Conservation (phyloP, 192 early-diverging fungal species). For the Nowakowskiella sp. region DNA sequence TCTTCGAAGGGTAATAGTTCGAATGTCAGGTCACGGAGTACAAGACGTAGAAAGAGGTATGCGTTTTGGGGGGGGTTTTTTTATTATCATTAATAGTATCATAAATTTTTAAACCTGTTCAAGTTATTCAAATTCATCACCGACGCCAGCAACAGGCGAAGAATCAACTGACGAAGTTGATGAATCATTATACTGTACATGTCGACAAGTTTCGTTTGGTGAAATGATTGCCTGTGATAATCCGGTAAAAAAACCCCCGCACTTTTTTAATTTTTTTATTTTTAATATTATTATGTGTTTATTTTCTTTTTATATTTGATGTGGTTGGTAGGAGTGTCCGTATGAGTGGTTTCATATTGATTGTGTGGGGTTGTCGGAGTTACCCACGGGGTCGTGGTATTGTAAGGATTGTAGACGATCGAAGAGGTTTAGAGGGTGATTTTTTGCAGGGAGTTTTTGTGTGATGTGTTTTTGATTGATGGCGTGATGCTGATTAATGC, state of each 20-base stretch:
- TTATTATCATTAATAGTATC: no score
- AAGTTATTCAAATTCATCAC: no score
- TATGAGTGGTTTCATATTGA: conserved; percentile 72
- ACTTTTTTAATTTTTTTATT: conserved; percentile 19
- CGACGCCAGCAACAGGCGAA: no score
- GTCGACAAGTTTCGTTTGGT: conserved; percentile 56
- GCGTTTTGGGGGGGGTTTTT: no score
- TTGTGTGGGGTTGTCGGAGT: conserved; percentile 55
- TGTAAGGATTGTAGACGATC: conserved; percentile 46
- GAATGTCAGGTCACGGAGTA: no score
- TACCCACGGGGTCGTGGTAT: conserved; percentile 64
- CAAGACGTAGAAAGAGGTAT: no score
- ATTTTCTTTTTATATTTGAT: conserved; percentile 2
- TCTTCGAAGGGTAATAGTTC: no score
- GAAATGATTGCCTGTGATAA: conserved; percentile 73
- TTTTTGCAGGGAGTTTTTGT: no score
- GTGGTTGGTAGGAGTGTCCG: conserved; percentile 41
- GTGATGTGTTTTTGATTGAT: no score
- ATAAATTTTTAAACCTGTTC: no score
- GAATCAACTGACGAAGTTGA: conserved; percentile 34
- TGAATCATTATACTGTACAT: conserved; percentile 59
- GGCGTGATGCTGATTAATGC: no score
- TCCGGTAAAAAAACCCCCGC: conserved; percentile 43
- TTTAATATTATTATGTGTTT: not conserved
- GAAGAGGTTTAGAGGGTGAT: no score